Conservation (phyloP, 305 asterid genomes). For the Caryopteris hybrid region DNA sequence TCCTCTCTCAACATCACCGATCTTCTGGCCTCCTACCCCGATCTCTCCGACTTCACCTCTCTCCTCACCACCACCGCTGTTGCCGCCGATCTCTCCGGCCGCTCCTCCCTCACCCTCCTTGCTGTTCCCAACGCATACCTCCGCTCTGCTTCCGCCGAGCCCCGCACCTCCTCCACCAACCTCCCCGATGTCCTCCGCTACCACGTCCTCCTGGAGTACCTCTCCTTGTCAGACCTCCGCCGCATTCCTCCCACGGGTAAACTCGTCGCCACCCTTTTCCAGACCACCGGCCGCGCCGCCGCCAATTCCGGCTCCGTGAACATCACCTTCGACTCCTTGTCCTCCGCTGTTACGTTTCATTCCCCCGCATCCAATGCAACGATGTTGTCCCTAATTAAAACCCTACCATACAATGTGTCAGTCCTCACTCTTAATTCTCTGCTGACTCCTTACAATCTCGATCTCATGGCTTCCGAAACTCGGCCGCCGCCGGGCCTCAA, state of each 20-base stretch:
- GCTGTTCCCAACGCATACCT: slow-evolving; percentile 32
- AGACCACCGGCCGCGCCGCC: slow-evolving; percentile 72
- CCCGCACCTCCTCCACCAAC: slow-evolving; percentile 27
- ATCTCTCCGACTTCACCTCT: slow-evolving; percentile 54
- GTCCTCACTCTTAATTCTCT: slow-evolving; percentile 48
- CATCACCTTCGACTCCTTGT: slow-evolving; percentile 39
- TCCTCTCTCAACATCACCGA: slow-evolving; percentile 46
- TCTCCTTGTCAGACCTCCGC: slow-evolving; percentile 56
- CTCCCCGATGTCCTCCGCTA: slow-evolving; percentile 74
- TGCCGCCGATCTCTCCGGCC: slow-evolving; percentile 54
- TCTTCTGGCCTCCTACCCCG: slow-evolving; percentile 53
- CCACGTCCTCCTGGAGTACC: slow-evolving; percentile 71
- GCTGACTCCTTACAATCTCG: slow-evolving; percentile 48
- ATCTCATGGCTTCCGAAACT: slow-evolving; percentile 77
- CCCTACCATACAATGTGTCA: slow-evolving; percentile 53
- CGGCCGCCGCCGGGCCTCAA: slow-evolving; percentile 69
- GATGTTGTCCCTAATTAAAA: slow-evolving; percentile 36
- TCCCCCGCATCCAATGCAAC: slow-evolving; percentile 68
- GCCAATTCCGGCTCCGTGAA: slow-evolving; percentile 57
- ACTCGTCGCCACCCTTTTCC: slow-evolving; percentile 64
- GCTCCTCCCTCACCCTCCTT: slow-evolving; percentile 40
- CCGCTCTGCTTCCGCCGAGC: slow-evolving; percentile 30
- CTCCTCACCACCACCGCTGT: slow-evolving; percentile 65
- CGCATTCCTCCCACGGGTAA: slow-evolving; percentile 51
- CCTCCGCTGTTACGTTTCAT: slow-evolving; percentile 41